phyloP scores from a whole-genome alignment of 805 yeast species.

The Wickerhamiella parazyma region DNA sequence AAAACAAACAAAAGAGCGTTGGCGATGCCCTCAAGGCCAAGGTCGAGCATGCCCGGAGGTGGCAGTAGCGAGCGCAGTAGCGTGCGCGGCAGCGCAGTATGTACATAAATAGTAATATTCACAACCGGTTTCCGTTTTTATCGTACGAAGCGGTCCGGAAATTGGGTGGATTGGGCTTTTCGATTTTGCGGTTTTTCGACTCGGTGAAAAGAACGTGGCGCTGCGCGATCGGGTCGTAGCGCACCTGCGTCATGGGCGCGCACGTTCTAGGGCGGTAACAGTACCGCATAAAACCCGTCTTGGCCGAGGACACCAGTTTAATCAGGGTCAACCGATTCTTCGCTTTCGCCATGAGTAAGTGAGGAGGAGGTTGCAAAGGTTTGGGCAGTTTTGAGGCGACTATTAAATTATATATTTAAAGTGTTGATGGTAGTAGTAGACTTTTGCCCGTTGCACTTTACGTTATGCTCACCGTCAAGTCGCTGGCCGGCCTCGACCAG shows the following conservation, averaged over 20 bases:
- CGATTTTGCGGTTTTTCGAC: constrained; percentile 68
- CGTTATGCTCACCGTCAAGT: not conserved
- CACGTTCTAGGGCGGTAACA: constrained; percentile 71
- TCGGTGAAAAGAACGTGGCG: constrained; percentile 88
- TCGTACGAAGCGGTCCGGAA: constrained; percentile 17
- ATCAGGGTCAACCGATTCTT: constrained; percentile 72
- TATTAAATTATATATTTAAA: too few species aligned
- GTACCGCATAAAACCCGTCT: constrained; percentile 77
- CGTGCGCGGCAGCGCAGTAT: too few species aligned
- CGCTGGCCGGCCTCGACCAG: not conserved
- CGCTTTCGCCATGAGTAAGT: constrained; percentile 33
- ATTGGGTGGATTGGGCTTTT: constrained; percentile 20
- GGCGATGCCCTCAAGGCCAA: constrained; percentile 16
- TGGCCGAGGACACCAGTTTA: constrained; percentile 75
- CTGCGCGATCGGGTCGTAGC: constrained; percentile 73
- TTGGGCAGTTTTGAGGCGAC: too few species aligned
- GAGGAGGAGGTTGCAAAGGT: not conserved
- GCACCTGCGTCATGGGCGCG: constrained; percentile 62
- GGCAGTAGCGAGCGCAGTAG: too few species aligned
- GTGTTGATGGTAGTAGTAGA: not conserved
- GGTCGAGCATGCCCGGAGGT: constrained; percentile 21
- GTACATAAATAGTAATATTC: not conserved
- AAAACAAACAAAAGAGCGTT: constrained; percentile 20
- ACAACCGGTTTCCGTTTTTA: constrained; percentile 11
- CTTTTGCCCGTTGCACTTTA: too few species aligned